A percentile compares a stretch with the other conserved stretches of the same genome.
Conservation (phyloP, 352 stramenopile genomes). For the Phytophthora constricta region DNA sequence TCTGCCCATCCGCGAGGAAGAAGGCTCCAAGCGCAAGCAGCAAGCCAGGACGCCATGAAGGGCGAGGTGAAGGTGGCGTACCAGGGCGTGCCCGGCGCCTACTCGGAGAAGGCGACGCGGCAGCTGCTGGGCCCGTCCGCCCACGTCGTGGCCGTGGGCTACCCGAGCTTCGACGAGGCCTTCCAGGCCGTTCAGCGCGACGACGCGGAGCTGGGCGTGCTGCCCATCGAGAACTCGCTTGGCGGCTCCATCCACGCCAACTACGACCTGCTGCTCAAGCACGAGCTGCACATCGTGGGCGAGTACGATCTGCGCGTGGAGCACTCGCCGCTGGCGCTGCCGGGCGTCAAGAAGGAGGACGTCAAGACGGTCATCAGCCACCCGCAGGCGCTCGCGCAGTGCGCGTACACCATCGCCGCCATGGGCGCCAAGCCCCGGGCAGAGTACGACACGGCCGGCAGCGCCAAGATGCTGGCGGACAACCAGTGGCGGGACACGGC, state of each 20-base stretch:
- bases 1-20: constrained; percentile 3
- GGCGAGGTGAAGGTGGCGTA: constrained; percentile 92
- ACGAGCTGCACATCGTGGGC: constrained; percentile 64
- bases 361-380: constrained; percentile 97
- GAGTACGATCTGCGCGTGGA: constrained; percentile 78
- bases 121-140: constrained; percentile 85
- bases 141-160: constrained; percentile 73
- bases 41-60: constrained; percentile 24
- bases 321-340: constrained; percentile 93
- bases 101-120: constrained; percentile 96
- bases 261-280: constrained; percentile 85
- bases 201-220: constrained; percentile 92
- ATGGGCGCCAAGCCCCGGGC: constrained; percentile 79
- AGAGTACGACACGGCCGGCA: constrained; percentile 97
- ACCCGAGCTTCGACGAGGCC: constrained; percentile 47
- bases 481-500: constrained; percentile 85
- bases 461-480: constrained; percentile 96
- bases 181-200: constrained; percentile 75
- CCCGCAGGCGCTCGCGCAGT: constrained; percentile 97
- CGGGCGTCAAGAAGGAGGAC: constrained; percentile 83
- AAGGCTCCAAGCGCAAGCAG: not conserved
- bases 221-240: constrained; percentile 97
- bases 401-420: constrained; percentile 93
- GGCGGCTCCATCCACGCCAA: constrained; percentile 96
- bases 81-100: constrained; percentile 96